Conservation (phyloP, 306 rosid species). For the Vigna hirtella region DNA sequence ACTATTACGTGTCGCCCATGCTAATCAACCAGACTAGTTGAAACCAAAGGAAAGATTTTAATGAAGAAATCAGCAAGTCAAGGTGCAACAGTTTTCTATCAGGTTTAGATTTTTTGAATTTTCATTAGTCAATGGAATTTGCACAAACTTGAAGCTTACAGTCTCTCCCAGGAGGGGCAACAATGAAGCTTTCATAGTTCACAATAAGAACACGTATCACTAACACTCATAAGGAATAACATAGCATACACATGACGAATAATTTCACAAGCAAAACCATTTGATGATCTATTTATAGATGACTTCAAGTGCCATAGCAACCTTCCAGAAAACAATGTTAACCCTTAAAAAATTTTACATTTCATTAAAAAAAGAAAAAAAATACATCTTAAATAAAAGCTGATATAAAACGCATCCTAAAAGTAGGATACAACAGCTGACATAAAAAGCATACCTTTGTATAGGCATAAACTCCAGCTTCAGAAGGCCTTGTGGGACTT, state of each 20-base stretch:
- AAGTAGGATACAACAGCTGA: slow-evolving; percentile 4
- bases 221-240: not conserved
- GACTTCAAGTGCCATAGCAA: slow-evolving; percentile 33
- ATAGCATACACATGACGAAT: not conserved
- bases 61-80: not conserved
- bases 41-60: slow-evolving; percentile 21
- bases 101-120: not conserved
- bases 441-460: slow-evolving; percentile 66
- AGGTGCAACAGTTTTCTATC: slow-evolving; percentile 18
- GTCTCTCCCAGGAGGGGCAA: not conserved
- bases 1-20: slow-evolving; percentile 7
- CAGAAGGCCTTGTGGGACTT: slow-evolving; percentile 88
- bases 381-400: not conserved
- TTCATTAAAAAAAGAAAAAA: not conserved
- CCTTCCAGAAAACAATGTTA: slow-evolving; percentile 31
- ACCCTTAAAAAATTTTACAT: slow-evolving; percentile 26
- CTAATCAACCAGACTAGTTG: slow-evolving; percentile 29
- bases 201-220: not conserved
- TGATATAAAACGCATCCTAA: not conserved
- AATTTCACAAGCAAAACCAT: slow-evolving; percentile 27
- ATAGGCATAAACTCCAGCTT: slow-evolving; percentile 96
- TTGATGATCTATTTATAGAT: slow-evolving; percentile 16
- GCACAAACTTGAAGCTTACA: not conserved
- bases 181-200: slow-evolving; percentile 25
- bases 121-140: not conserved